Evolutionary conservation across 2,329 filamentous ascomycete genomes (phyloP).

Genomic region (Didymella glomerata): DNA sequence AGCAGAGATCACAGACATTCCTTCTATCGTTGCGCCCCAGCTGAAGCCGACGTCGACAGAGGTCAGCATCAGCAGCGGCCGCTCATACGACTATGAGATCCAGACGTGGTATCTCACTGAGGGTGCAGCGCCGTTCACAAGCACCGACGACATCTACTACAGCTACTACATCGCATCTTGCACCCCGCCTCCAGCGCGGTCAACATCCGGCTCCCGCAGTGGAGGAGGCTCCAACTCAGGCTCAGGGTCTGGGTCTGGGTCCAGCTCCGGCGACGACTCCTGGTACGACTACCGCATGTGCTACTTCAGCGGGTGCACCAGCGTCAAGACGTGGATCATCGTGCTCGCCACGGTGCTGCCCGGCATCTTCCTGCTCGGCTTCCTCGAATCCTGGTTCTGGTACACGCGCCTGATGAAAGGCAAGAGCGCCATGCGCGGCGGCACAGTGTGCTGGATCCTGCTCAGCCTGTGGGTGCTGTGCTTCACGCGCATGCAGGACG

Average conservation of each 20-base stretch:
- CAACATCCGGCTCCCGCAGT: constrained; percentile 17
- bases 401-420: constrained; percentile 48
- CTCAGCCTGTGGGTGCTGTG: constrained; percentile 43
- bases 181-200: constrained; percentile 27
- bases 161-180: constrained; percentile 37
- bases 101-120: constrained; percentile 40
- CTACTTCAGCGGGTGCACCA: constrained; percentile 24
- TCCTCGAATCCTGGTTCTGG: constrained; percentile 47
- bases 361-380: constrained; percentile 43
- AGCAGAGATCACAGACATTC: constrained; percentile 31
- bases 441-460: constrained; percentile 45
- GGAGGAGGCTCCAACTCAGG: constrained; percentile 5
- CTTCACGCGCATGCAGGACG: constrained; percentile 45
- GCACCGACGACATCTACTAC: constrained; percentile 35
- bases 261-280: constrained; percentile 9
- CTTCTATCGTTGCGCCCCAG: constrained; percentile 35
- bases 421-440: constrained; percentile 40
- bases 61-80: constrained; percentile 16
- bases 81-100: constrained; percentile 23
- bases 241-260: not conserved
- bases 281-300: constrained; percentile 20
- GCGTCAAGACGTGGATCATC: constrained; percentile 39
- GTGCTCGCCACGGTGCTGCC: constrained; percentile 40
- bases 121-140: constrained; percentile 38
- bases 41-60: constrained; percentile 36